Evolutionary conservation across 75 land plant genomes (phyloP).

Genomic region (Pinus tabuliformis): DNA sequence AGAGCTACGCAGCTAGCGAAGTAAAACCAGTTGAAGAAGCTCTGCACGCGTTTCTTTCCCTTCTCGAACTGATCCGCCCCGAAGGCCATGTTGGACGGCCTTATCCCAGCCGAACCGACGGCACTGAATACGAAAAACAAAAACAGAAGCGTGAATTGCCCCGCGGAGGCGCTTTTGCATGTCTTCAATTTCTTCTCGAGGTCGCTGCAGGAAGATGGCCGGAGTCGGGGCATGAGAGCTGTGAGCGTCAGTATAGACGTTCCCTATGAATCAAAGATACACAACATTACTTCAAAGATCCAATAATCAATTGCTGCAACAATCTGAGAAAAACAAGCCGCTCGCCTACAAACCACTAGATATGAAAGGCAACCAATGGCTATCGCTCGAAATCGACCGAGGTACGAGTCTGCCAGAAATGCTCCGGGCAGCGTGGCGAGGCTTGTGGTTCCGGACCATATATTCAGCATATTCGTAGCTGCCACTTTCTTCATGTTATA

Average conservation of each 20-base stretch:
- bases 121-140: conserved; percentile 12
- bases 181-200: not conserved
- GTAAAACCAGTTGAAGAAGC: conserved; percentile 38
- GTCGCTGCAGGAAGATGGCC: conserved; percentile 1
- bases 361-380: conserved; percentile 37
- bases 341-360: conserved; percentile 14
- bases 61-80: conserved; percentile 29
- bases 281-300: not conserved
- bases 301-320: not conserved
- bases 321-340: not conserved
- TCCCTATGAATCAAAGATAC: not conserved
- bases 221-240: conserved; percentile 9
- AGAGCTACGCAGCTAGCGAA: not conserved
- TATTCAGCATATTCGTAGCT: conserved; percentile 47
- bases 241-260: conserved; percentile 22
- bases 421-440: conserved; percentile 58
- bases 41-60: conserved; percentile 4
- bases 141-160: conserved; percentile 4
- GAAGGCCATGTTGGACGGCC: conserved; percentile 23
- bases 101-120: conserved; percentile 25
- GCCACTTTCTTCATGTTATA: conserved; percentile 47
- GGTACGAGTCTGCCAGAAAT: conserved; percentile 62
- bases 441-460: conserved; percentile 57
- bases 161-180: not conserved
- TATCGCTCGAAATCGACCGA: conserved; percentile 56